Conservation (phyloP, 805 yeast species). For the Lachancea kluyveri region DNA sequence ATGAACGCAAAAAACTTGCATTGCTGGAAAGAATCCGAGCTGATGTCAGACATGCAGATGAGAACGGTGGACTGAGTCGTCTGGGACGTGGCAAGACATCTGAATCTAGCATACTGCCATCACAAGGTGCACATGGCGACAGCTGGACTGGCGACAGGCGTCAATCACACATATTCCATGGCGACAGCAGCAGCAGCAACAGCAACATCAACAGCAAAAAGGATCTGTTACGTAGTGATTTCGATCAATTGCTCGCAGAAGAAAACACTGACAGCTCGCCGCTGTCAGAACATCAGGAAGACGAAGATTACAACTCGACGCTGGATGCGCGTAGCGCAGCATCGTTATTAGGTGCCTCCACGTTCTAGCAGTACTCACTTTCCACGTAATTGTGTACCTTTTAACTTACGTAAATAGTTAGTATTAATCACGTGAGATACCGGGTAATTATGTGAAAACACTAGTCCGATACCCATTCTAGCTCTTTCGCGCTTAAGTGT, state of each 20-base stretch:
- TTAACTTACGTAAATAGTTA: background rate
- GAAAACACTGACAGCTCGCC: background rate
- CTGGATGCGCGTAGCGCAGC: conserved; percentile 87
- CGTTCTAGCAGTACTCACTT: conserved; percentile 44
- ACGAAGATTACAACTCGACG: no score
- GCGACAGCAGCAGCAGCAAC: conserved; percentile 59
- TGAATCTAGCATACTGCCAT: conserved; percentile 16
- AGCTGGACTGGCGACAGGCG: conserved; percentile 54
- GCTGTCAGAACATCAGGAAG: conserved; percentile 21
- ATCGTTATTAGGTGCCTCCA: conserved; percentile 65
- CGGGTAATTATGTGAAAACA: no score
- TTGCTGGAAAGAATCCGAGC: conserved; percentile 65
- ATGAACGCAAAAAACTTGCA: conserved; percentile 73
- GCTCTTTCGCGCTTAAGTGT: no score
- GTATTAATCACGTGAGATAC: no score
- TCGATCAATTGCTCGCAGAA: conserved; percentile 20
- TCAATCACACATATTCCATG: conserved; percentile 41
- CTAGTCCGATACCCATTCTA: no score
- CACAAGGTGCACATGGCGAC: conserved; percentile 48
- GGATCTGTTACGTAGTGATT: conserved; percentile 28
- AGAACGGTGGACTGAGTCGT: conserved; percentile 73
- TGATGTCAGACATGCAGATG: conserved; percentile 70
- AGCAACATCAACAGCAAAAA: no score
- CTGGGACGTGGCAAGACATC: conserved; percentile 47
- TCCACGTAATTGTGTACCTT: no score